Evolutionary conservation across 192 early-diverging fungal species (phyloP).

Genomic region (Linnemannia exigua): DNA sequence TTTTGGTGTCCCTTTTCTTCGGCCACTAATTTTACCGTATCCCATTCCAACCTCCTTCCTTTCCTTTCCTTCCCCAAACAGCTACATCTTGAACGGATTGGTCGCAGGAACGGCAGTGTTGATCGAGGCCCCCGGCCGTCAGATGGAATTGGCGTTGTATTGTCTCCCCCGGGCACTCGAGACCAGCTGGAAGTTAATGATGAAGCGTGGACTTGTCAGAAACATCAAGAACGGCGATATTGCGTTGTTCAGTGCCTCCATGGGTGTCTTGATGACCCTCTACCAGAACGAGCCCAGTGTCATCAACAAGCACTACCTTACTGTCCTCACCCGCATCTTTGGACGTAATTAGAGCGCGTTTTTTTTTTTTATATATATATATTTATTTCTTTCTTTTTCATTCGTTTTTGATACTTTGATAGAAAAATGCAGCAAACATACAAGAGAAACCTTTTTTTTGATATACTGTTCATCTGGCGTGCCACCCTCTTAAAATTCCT

Average conservation of each 20-base stretch:
- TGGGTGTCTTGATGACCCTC: conserved; percentile 84
- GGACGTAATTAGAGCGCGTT: conserved; percentile 76
- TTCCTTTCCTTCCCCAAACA: not conserved
- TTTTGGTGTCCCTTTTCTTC: too few species aligned
- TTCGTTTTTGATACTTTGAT: not conserved
- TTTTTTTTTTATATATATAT: not conserved
- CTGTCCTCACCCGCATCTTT: conserved; percentile 82
- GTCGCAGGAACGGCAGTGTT: conserved; percentile 70
- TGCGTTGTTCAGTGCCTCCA: conserved; percentile 78
- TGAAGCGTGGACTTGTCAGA: conserved; percentile 68
- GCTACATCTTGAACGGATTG: conserved; percentile 60
- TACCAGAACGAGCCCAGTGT: conserved; percentile 85
- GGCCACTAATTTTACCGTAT: conserved; percentile 3
- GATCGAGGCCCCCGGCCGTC: conserved; percentile 72
- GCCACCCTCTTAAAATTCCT: too few species aligned
- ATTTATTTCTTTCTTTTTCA: not conserved
- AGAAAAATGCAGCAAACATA: not conserved
- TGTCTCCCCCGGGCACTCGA: conserved; percentile 87
- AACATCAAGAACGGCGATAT: conserved; percentile 79
- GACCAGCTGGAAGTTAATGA: conserved; percentile 72
- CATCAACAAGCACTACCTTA: conserved; percentile 81
- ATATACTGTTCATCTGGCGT: too few species aligned
- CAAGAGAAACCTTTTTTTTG: not conserved
- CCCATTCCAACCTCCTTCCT: not conserved
- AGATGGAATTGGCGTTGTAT: conserved; percentile 88